Conservation (phyloP, 2,329 filamentous ascomycete genomes). For the Ophiostoma australiae region DNA sequence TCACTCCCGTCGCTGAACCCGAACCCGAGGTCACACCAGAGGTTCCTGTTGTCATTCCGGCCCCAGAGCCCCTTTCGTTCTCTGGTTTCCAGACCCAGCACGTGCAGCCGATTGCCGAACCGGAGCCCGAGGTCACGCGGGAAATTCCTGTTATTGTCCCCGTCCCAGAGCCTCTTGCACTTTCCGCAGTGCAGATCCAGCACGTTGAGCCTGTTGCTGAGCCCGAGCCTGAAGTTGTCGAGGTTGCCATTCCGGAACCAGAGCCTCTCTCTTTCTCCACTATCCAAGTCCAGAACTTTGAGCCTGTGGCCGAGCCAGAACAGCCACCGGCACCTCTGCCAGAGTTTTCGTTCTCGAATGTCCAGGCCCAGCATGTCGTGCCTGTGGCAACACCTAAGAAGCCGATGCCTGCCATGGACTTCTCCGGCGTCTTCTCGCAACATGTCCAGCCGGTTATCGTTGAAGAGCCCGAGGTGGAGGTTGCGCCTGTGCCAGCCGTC, state of each 20-base stretch:
- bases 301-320: conserved; percentile 30
- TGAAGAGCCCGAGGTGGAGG: conserved; percentile 18
- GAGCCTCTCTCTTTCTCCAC: conserved; percentile 29
- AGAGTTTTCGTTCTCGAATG: conserved; percentile 37
- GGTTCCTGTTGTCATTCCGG: conserved; percentile 16
- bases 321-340: conserved; percentile 21
- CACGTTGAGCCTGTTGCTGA: conserved; percentile 31
- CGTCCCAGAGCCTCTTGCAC: conserved; percentile 17
- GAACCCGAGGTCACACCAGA: not conserved
- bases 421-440: conserved; percentile 24
- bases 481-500: not conserved
- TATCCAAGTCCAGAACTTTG: conserved; percentile 26
- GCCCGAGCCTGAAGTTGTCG: conserved; percentile 28
- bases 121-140: conserved; percentile 28
- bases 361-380: conserved; percentile 35
- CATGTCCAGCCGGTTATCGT: conserved; percentile 20
- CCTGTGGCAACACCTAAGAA: conserved; percentile 29
- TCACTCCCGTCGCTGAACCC: conserved; percentile 15
- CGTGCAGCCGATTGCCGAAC: conserved; percentile 42
- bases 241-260: conserved; percentile 28
- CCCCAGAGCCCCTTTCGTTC: conserved; percentile 17
- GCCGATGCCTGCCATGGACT: conserved; percentile 24
- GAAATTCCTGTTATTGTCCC: conserved; percentile 15
- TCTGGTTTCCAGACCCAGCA: conserved; percentile 35
- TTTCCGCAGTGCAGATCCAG: conserved; percentile 34